Conservation (phyloP, 352 stramenopile species). For the Phytophthora multivora region DNA sequence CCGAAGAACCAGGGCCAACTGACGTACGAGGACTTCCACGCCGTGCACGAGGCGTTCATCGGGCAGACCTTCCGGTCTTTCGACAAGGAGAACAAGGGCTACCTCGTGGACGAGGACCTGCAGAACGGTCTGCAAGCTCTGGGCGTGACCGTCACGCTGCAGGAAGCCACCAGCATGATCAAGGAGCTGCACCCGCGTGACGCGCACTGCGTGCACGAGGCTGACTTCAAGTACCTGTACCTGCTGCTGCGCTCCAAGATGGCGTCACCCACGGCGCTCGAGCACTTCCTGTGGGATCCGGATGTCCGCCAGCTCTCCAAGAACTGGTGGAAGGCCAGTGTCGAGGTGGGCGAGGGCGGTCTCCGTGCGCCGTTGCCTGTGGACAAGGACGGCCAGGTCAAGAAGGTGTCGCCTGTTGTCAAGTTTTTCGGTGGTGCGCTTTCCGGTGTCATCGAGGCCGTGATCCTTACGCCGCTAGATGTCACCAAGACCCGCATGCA, state of each 20-base stretch:
- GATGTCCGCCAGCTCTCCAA: constrained; percentile 85
- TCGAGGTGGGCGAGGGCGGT: constrained; percentile 81
- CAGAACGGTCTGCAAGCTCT: constrained; percentile 69
- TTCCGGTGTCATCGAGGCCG: constrained; percentile 85
- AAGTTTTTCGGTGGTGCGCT: constrained; percentile 86
- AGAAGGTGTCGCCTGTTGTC: constrained; percentile 71
- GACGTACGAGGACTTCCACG: constrained; percentile 76
- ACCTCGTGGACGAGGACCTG: constrained; percentile 65
- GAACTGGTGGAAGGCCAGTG: constrained; percentile 87
- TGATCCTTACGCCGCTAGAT: constrained; percentile 87
- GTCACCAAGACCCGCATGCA: constrained; percentile 91
- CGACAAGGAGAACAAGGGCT: constrained; percentile 71
- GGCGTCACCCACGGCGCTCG: constrained; percentile 67
- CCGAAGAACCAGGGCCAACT: constrained; percentile 70
- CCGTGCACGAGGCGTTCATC: constrained; percentile 81
- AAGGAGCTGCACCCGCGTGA: constrained; percentile 70
- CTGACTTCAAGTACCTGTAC: constrained; percentile 86
- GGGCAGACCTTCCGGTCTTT: constrained; percentile 73
- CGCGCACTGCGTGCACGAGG: constrained; percentile 66
- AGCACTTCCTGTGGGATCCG: constrained; percentile 81
- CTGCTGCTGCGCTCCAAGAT: constrained; percentile 82
- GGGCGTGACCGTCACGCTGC: constrained; percentile 69
- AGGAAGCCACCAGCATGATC: constrained; percentile 84
- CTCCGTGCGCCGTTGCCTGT: constrained; percentile 61
- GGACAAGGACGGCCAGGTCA: constrained; percentile 46